Conservation (phyloP, 805 yeast genomes). For the Myxozyma kluyveri region DNA sequence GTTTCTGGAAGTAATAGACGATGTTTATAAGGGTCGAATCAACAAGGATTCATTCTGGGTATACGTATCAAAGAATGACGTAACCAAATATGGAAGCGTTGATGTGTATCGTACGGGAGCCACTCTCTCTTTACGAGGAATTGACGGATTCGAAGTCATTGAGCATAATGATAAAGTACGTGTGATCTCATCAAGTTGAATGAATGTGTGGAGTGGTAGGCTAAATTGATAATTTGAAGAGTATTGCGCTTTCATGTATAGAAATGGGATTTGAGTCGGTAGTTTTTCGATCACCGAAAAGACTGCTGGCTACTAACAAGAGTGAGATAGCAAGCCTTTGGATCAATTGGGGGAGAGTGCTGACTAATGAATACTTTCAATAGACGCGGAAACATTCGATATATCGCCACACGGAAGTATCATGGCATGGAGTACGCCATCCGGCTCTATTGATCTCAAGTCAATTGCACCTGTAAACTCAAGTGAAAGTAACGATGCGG, state of each 20-base stretch:
- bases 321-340: too few species aligned
- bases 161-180: conserved; percentile 8
- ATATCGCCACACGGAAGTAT: conserved; percentile 35
- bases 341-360: too few species aligned
- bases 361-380: neutral
- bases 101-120: conserved; percentile 29
- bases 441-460: conserved; percentile 39
- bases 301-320: neutral
- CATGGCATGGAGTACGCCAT: conserved; percentile 39
- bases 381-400: conserved; percentile 36
- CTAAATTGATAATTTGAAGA: neutral
- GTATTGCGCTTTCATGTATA: conserved; percentile 4
- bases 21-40: conserved; percentile 35
- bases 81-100: conserved; percentile 37
- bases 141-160: conserved; percentile 23
- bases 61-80: conserved; percentile 30
- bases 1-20: conserved; percentile 46
- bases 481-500: neutral
- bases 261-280: conserved; percentile 9
- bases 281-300: conserved; percentile 6
- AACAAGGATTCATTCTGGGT: conserved; percentile 47
- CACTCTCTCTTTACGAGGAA: conserved; percentile 13
- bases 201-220: neutral
- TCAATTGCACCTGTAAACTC: conserved; percentile 18
- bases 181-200: neutral